A percentile compares a stretch with the other conserved stretches of the same genome.
Conservation (phyloP, 2,329 filamentous ascomycete genomes). For the Aspergillus sp. region DNA sequence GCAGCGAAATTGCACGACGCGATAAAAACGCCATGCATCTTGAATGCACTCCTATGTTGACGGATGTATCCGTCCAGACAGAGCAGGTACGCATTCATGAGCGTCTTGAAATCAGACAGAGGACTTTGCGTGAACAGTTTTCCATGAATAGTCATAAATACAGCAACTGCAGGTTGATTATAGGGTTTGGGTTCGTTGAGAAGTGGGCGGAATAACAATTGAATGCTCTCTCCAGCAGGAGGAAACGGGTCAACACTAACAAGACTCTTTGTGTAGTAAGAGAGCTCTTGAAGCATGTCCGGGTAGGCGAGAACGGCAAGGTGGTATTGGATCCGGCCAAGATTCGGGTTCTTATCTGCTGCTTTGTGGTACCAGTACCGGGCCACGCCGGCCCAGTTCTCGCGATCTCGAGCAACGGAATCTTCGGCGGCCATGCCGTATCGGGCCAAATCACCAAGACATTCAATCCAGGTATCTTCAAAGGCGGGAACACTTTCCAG, state of each 20-base stretch:
- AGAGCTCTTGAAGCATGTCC: conserved; percentile 51
- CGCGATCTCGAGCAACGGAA: conserved; percentile 64
- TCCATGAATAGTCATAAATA: conserved; percentile 50
- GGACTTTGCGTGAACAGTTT: conserved; percentile 37
- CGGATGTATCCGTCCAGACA: conserved; percentile 44
- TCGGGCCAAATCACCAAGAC: conserved; percentile 74
- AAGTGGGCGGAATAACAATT: conserved; percentile 48
- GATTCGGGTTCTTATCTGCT: conserved; percentile 65
- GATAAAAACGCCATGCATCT: conserved; percentile 49
- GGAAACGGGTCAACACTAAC: conserved; percentile 50
- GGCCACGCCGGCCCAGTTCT: conserved; percentile 74
- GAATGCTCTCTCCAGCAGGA: conserved; percentile 52
- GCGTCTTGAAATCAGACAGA: conserved; percentile 32
- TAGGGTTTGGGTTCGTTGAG: conserved; percentile 33
- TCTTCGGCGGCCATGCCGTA: conserved; percentile 92
- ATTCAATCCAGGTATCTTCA: conserved; percentile 88
- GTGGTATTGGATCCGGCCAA: conserved; percentile 81
- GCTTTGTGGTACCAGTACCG: conserved; percentile 79
- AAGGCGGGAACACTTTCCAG: conserved; percentile 80
- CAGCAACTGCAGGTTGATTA: conserved; percentile 30
- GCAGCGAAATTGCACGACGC: conserved; percentile 50
- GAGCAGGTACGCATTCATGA: conserved; percentile 35
- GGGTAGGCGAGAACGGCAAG: conserved; percentile 61
- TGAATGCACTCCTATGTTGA: conserved; percentile 43
- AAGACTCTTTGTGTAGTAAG: conserved; percentile 54